Evolutionary conservation across 768 basidiomycete genomes (phyloP).

Genomic region (Boletus patriciae): DNA sequence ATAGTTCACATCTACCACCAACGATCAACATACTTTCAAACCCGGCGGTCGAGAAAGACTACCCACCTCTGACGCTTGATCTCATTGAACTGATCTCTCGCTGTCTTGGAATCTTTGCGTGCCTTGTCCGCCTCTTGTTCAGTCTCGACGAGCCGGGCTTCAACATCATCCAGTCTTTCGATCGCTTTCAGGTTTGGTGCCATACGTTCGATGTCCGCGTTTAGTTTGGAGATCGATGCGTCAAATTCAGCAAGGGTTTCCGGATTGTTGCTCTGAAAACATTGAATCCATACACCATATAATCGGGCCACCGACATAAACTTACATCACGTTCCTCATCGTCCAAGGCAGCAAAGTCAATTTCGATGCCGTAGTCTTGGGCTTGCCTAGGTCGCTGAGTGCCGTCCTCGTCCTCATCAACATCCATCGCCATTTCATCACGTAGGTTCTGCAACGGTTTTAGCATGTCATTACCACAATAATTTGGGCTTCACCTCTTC

Average conservation of each 20-base stretch:
- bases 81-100: conserved; percentile 90
- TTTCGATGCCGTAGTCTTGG: conserved; percentile 85
- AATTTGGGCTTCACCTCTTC: conserved; percentile 67
- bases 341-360: conserved; percentile 74
- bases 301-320: neutral
- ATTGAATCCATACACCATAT: neutral
- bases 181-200: conserved; percentile 97
- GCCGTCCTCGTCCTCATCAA: conserved; percentile 85
- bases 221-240: conserved; percentile 65
- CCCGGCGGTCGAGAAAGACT: neutral
- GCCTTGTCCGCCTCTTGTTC: conserved; percentile 93
- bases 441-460: conserved; percentile 60
- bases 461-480: neutral
- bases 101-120: conserved; percentile 82
- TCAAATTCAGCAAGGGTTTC: conserved; percentile 74
- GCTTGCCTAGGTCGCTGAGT: conserved; percentile 71
- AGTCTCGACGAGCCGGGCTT: conserved; percentile 81
- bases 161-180: conserved; percentile 83
- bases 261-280: conserved; percentile 53
- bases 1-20: conserved; percentile 62
- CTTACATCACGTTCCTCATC: conserved; percentile 73
- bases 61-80: conserved; percentile 76
- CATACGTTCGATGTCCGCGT: conserved; percentile 85
- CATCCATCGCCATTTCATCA: conserved; percentile 87
- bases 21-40: conserved; percentile 1